Evolutionary conservation across 2,329 filamentous ascomycete genomes (phyloP), one percentile per base, ranked within the genome.

Genomic region (Claviceps sp.): DNA sequence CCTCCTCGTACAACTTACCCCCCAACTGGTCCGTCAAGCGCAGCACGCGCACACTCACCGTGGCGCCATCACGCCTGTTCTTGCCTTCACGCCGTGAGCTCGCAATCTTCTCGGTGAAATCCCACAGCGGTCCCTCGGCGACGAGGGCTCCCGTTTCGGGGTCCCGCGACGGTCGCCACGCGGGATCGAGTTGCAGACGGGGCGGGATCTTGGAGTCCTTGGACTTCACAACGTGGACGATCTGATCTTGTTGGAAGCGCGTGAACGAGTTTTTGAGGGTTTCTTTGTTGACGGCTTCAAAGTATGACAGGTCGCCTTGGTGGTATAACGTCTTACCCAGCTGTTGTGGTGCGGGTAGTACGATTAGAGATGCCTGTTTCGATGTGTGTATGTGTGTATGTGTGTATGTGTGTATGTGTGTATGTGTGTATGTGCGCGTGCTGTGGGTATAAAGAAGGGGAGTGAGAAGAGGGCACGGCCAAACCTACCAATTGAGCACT

Each of bases 201-300:
- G 80, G 71, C 3, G 76, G 76, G 1, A 75, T 68, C 57, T 84
- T 84, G 37, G 75, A 60, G 55, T 85, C 84, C 59, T 82, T 84
- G 51, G 76, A 75, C 60, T 86, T 87, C 34, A 85, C 76, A 0
- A 90, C 77, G 45, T 87, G 72, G 52, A 97, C 76, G 56, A 97
- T 94, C 8, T 89, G 87, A 61, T 97, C 91, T 62, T 96, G 89
- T 59, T 90, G 83, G 62, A 95, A 95, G 16, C 89, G 81, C 40
- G 81, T 76, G 68, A 91, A 96, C 0, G 90, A 85, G 67, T 98
- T 98, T 64, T 93, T 95, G 52, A 98, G 78, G 0, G 90, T 95
- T 67, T 98, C 91, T 61, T 96, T 96, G 73, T 98, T 98, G 57
- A 98, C 91, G 2, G 93, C 90, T 70, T 98, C 93, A 59, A 96